Evolutionary conservation across 2,329 filamentous ascomycete species (phyloP).

Genomic region (Talaromyces sp.): DNA sequence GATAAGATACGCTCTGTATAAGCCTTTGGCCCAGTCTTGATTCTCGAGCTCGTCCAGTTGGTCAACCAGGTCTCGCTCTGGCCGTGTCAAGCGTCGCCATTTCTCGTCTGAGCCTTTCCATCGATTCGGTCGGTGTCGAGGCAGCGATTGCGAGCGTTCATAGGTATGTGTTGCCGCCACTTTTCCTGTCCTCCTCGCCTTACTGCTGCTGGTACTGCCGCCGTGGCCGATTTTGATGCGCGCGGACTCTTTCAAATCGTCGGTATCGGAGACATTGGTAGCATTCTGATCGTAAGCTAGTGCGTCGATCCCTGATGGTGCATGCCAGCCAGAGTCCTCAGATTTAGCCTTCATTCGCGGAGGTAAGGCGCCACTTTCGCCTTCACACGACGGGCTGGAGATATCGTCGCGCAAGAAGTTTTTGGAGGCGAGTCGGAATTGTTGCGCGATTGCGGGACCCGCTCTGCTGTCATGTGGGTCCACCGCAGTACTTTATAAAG

Average conservation of each 20-base stretch:
- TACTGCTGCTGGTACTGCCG: not conserved
- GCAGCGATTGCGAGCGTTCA: not conserved
- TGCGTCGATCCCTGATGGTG: not conserved
- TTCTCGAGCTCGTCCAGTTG: not conserved
- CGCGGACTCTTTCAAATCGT: not conserved
- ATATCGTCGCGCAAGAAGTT: conserved; percentile 60
- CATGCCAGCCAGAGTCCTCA: not conserved
- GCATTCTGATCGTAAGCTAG: not conserved
- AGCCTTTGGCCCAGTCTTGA: not conserved
- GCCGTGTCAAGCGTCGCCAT: not conserved
- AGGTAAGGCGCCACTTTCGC: not conserved
- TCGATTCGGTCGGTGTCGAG: not conserved
- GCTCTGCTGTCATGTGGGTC: not conserved
- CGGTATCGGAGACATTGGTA: not conserved
- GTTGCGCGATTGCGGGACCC: not conserved
- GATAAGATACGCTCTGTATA: not conserved
- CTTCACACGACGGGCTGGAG: not conserved
- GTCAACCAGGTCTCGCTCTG: not conserved
- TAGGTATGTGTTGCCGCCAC: not conserved
- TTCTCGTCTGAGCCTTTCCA: not conserved
- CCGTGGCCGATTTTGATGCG: not conserved
- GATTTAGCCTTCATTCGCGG: not conserved
- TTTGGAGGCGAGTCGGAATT: not conserved
- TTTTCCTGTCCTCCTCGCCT: not conserved
- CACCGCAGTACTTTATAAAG: not conserved